Base-by-base conservation (phyloP, 164 flowering plant species). In the Paratinospora sagittata region DNA sequence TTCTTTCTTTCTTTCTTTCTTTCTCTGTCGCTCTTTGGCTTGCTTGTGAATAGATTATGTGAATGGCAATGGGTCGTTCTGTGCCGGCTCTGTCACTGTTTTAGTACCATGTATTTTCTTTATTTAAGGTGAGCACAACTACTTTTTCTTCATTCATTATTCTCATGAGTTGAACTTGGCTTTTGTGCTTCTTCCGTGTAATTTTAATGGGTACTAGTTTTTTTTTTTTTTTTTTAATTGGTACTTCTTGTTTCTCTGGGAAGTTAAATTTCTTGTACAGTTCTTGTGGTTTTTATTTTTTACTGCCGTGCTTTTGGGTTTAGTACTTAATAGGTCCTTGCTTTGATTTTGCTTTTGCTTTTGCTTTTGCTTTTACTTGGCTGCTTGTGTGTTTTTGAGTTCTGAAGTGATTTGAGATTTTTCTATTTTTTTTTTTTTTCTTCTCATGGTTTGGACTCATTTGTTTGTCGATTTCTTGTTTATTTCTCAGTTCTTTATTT, bases 71-170 rank as follows among this genome's bases (percentile, higher is more conserved):
- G 57, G 41, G 57, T 10, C 27, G 39, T 41, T 37, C 58, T 57
- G 64, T 67, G 21, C 12, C 4, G 49, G 52, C 30, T 57, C 63
- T 65, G 16, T 33, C 64, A 55, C 10, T 19, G 55, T 37, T n/a
- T 58, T 52, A 30, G 23, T 66, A n/a, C 60, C 43, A 17, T 73
- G 66, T n/a, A 58, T 39, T 72, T 27, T 49, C 68, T 58, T 4
- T 27, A 7, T 64, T 45, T 63, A 17, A 45, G 68, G 73, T 71
- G 30, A 71, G 63, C 8, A 6, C 34, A 10, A 27, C 41, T 39
- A 3, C 10, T 33, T 34, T 57, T 34, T 69, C 30, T 57, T 69
- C 12, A 6, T 39, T 26, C 43, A n/a, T 43, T 6, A 16, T 27
- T 11, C 19, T 47, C n/a, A 3, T 14, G 9, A 39, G 6, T 2